Evolutionary conservation across 441 rosid species (phyloP).

Genomic region (Dalechampia spathulata): DNA sequence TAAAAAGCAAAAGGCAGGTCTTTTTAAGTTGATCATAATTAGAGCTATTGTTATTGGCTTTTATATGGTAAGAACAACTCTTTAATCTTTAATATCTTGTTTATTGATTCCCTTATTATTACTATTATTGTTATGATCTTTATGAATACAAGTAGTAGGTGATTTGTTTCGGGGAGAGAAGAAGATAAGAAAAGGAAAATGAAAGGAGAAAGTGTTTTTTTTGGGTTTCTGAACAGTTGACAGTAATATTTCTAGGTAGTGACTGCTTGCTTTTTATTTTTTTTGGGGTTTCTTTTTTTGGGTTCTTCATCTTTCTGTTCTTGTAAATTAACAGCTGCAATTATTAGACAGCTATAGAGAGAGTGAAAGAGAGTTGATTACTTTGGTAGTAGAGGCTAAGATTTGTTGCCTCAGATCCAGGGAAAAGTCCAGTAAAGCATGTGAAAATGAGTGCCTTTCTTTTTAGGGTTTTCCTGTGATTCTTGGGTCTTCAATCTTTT

Average conservation of each 20-base stretch:
- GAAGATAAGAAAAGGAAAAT: slow-evolving; percentile 1
- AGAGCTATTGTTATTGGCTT: slow-evolving; percentile 14
- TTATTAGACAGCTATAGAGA: slow-evolving; percentile 19
- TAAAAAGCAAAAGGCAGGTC: neutral
- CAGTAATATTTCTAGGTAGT: slow-evolving; percentile 16
- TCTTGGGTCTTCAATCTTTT: slow-evolving; percentile 36
- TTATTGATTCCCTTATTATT: slow-evolving; percentile 10
- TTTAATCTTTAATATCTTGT: slow-evolving; percentile 4
- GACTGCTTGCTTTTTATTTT: neutral
- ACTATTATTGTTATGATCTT: slow-evolving; percentile 4
- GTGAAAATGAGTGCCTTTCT: slow-evolving; percentile 27
- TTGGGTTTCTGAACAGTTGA: slow-evolving; percentile 15
- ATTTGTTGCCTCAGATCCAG: slow-evolving; percentile 63
- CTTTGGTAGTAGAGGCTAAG: slow-evolving; percentile 35
- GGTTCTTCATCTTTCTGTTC: too few relatives aligned
- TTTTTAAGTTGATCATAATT: slow-evolving; percentile 12
- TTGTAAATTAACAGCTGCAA: slow-evolving; percentile 20
- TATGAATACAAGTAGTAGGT: neutral
- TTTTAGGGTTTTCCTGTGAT: slow-evolving; percentile 48
- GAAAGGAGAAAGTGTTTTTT: too few relatives aligned
- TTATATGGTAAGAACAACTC: slow-evolving; percentile 20
- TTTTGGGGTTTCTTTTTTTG: neutral
- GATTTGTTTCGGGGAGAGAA: neutral
- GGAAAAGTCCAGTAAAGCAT: slow-evolving; percentile 32
- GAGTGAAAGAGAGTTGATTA: slow-evolving; percentile 10